phyloP scores from a whole-genome alignment of 2,329 filamentous ascomycete species.

The Alternaria brassicae region DNA sequence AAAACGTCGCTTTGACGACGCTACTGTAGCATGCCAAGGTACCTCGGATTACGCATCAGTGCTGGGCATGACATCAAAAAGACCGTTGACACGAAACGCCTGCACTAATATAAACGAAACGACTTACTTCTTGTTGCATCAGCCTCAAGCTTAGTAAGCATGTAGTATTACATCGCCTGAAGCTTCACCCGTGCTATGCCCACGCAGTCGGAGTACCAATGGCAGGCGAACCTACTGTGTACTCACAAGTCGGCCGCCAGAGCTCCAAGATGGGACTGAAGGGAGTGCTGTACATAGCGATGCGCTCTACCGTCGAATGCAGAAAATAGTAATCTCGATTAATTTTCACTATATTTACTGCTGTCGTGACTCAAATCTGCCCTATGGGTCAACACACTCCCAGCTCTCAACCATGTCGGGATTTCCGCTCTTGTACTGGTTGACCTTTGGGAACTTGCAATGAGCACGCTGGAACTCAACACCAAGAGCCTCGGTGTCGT shows the following conservation, averaged over 20 bases:
- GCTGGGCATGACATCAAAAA: background rate
- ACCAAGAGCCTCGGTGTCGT: slow-evolving; percentile 37
- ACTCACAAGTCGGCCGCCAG: background rate
- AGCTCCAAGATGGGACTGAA: background rate
- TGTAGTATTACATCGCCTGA: background rate
- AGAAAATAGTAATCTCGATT: background rate
- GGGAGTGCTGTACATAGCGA: no score
- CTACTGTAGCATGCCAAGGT: slow-evolving; percentile 3
- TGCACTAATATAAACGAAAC: background rate
- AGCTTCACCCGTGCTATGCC: background rate
- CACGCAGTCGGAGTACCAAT: background rate
- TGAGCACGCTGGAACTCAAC: slow-evolving; percentile 46
- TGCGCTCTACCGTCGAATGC: background rate
- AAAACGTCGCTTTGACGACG: background rate
- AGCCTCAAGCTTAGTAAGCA: background rate
- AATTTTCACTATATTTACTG: background rate
- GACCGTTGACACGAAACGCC: background rate
- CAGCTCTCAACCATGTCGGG: slow-evolving; percentile 39
- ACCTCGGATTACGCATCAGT: background rate
- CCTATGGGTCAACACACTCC: slow-evolving; percentile 37
- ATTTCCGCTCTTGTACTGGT: slow-evolving; percentile 46
- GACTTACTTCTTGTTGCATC: background rate
- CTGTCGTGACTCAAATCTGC: background rate
- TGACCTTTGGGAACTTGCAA: slow-evolving; percentile 49
- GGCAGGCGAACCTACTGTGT: background rate